Base-by-base conservation (phyloP, 208 protist species). In the Vickermania ingenoplastis region DNA sequence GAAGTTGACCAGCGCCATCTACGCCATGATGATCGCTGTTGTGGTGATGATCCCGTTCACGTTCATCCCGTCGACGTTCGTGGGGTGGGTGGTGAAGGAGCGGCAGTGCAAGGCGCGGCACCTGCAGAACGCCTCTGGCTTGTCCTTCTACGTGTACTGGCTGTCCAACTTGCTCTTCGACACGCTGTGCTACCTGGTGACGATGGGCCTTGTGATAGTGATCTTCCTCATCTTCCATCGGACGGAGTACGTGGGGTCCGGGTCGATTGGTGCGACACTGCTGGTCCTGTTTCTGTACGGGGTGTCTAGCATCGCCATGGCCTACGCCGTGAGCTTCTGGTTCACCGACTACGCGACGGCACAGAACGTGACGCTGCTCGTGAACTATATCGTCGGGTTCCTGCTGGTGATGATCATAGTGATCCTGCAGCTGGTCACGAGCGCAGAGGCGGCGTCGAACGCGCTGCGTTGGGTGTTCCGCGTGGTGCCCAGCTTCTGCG, bases 351-450 rank as follows among this genome's bases (percentile, higher is more conserved):
- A 90, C 73, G 63, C 83, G 26, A 75, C 65, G 23, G 81, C 77
- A 28, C 74, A 87, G 56, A 59, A 79, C 3, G 65, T 70, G 2
- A 66, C 79, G 50, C 67, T 90, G 54, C 59, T 71, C 1, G 61
- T 74, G 23, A 81, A 70, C 65, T 80, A 88, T 61, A 41, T 89
- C 59, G 69, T 69, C 2, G 83, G 83, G n/a, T 83, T 88, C 52
- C 48, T 88, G 57, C 59, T 77, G 14, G 77, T 83, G 41, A 56
- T 90, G 26, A 26, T 67, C 17, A 65, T 82, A n/a, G 74, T 78
- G 24, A 57, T 85, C 23, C 62, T 90, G 11, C 60, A 59, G 17
- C 27, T 79, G 55, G 49, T 79, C 25, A 55, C 69, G 25, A 61
- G 53, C 29, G 70, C 77, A 5, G 53, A 79, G 25, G 29, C 59